Evolutionary conservation across 257 asterid genomes (phyloP).

Genomic region (Catharanthus roseus): DNA sequence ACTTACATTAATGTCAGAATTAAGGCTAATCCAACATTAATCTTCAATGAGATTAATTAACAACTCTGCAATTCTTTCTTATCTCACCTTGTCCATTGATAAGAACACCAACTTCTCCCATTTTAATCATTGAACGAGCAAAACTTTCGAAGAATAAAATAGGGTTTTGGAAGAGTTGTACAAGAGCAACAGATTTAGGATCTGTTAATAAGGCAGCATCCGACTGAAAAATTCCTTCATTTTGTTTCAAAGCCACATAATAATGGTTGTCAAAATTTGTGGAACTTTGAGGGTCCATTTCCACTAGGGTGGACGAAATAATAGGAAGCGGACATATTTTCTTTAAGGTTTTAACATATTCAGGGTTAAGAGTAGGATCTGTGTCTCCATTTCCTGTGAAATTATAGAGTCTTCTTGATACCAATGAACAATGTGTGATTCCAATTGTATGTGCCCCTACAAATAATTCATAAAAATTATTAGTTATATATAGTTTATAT

Average conservation of each 20-base stretch:
- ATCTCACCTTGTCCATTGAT: constrained; percentile 38
- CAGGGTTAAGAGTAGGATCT: constrained; percentile 22
- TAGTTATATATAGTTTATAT: not conserved
- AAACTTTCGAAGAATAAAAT: constrained; percentile 25
- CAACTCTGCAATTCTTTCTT: constrained; percentile 36
- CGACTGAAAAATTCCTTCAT: constrained; percentile 41
- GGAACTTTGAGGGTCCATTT: constrained; percentile 47
- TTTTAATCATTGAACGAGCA: constrained; percentile 42
- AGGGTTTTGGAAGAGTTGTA: constrained; percentile 13
- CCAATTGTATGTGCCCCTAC: constrained; percentile 37
- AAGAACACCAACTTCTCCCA: constrained; percentile 46
- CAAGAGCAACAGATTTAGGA: constrained; percentile 18
- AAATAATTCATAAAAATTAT: not conserved
- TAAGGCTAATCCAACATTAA: too few relatives aligned
- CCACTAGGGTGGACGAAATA: constrained; percentile 26
- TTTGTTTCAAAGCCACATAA: constrained; percentile 25
- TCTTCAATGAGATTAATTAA: constrained; percentile 24
- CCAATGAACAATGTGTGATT: constrained; percentile 18
- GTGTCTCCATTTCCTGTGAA: constrained; percentile 25
- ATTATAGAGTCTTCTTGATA: constrained; percentile 25
- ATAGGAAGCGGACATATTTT: constrained; percentile 23
- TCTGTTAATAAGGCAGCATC: constrained; percentile 48
- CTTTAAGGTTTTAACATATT: constrained; percentile 18
- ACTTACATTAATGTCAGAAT: too few relatives aligned
- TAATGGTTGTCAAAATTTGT: constrained; percentile 34